Conservation (phyloP, 139 green algal genomes). For the Chlorella sp. region DNA sequence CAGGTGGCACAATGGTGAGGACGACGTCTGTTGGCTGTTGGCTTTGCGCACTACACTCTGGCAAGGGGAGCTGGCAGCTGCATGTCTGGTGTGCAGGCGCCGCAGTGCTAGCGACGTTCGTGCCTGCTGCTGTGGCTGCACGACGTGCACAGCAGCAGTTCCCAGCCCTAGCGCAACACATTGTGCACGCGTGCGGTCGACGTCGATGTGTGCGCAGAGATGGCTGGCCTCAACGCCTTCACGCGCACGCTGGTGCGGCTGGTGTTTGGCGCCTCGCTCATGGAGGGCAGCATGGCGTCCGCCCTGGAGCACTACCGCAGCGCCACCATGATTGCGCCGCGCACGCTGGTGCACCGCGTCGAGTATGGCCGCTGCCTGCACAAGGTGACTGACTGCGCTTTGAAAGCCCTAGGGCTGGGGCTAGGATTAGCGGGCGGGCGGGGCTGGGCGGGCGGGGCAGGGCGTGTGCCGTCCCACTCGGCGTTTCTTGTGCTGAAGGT, state of each 20-base stretch:
- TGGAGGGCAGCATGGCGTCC: constrained; percentile 8
- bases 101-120: no score
- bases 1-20: constrained; percentile 24
- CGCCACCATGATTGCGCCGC: constrained; percentile 5
- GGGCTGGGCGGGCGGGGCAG: not conserved
- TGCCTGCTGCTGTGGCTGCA: no score
- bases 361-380: constrained; percentile 15
- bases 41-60: no score
- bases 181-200: no score
- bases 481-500: not conserved
- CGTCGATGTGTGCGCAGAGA: constrained; percentile 11
- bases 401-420: no score
- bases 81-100: no score
- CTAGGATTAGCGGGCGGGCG: not conserved
- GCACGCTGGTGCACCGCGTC: constrained; percentile 15
- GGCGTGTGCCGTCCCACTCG: not conserved
- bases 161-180: no score
- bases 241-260: constrained; percentile 16
- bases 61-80: no score
- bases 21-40: not conserved
- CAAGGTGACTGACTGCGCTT: no score
- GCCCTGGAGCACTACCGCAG: constrained; percentile 8
- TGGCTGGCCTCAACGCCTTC: constrained; percentile 12
- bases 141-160: no score
- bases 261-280: constrained; percentile 15